A percentile compares a stretch with the other conserved stretches of the same genome.
These are phyloP conservation scores for Sporobolomyces pararoseus DNA, from an alignment of 768 basidiomycete species.

Conservation along the genomic window DNA sequence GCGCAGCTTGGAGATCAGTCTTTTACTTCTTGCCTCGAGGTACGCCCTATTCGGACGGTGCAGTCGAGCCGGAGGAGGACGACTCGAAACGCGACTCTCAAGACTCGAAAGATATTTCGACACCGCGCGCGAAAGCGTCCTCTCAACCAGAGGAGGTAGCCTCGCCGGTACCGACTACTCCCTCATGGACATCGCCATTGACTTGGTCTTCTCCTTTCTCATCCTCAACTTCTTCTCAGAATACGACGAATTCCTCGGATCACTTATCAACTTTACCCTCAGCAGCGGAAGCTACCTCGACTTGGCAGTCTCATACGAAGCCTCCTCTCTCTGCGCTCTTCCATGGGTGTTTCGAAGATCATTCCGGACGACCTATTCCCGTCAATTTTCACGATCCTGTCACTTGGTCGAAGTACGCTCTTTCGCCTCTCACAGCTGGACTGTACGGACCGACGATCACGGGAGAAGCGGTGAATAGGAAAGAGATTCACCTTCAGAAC, in stretches of 20 bases:
- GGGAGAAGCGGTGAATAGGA: conserved; percentile 3
- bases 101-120: not conserved
- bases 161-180: not conserved
- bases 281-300: not conserved
- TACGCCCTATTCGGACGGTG: not conserved
- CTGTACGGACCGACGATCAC: conserved; percentile 7
- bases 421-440: conserved; percentile 29
- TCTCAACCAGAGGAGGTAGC: not conserved
- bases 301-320: not conserved
- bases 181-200: conserved; percentile 11
- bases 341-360: conserved; percentile 38
- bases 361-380: conserved; percentile 16
- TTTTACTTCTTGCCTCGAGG: conserved; percentile 37
- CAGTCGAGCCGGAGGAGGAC: not conserved
- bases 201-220: conserved; percentile 13
- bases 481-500: not conserved
- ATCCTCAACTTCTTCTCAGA: not conserved
- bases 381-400: conserved; percentile 37
- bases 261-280: not conserved
- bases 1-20: conserved; percentile 20
- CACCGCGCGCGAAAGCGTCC: not conserved
- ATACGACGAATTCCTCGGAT: no score
- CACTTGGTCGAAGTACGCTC: conserved; percentile 19
- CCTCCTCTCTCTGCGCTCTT: conserved; percentile 17
- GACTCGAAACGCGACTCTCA: not conserved